A percentile compares a stretch with the other conserved stretches of the same genome.
Evolutionary conservation across 2,329 filamentous ascomycete species (phyloP).

Genomic region (Epichloe sibirici): DNA sequence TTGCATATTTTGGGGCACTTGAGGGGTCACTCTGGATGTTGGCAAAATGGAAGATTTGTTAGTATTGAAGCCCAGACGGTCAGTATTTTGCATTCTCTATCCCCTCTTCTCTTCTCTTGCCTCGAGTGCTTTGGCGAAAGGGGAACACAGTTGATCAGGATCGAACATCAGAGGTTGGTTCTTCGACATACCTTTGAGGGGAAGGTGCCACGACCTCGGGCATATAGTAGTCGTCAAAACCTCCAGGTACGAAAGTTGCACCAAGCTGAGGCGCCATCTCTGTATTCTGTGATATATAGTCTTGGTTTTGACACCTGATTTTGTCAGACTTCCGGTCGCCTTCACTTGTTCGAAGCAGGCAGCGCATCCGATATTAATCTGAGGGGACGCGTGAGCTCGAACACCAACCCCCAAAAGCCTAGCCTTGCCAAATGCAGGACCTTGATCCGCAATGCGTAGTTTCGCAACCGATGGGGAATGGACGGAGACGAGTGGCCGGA

Average conservation of each 20-base stretch:
- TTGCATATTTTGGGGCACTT: conserved; percentile 95
- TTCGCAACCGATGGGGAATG: not conserved
- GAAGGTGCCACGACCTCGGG: conserved; percentile 46
- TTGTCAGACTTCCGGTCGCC: not conserved
- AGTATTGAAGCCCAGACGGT: conserved; percentile 22
- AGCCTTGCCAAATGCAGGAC: not conserved
- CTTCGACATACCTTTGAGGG: conserved; percentile 39
- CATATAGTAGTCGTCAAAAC: conserved; percentile 48
- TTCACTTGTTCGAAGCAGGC: not conserved
- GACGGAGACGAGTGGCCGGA: not conserved
- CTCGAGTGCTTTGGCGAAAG: not conserved
- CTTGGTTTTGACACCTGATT: not conserved
- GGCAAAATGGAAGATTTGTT: conserved; percentile 19
- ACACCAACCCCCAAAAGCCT: not conserved
- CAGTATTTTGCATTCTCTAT: not conserved
- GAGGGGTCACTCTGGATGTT: conserved; percentile 68
- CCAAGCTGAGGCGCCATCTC: conserved; percentile 25
- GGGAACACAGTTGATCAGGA: not conserved
- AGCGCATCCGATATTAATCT: too few relatives aligned
- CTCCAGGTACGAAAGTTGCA: conserved; percentile 47
- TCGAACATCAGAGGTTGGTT: not conserved
- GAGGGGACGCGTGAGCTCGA: not conserved
- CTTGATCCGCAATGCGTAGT: not conserved
- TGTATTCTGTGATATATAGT: conserved; percentile 13
- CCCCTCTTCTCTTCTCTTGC: not conserved